A percentile compares a stretch with the other conserved stretches of the same genome.
phyloP scores from a whole-genome alignment of 768 basidiomycete species.

The Kondoa malvinella region DNA sequence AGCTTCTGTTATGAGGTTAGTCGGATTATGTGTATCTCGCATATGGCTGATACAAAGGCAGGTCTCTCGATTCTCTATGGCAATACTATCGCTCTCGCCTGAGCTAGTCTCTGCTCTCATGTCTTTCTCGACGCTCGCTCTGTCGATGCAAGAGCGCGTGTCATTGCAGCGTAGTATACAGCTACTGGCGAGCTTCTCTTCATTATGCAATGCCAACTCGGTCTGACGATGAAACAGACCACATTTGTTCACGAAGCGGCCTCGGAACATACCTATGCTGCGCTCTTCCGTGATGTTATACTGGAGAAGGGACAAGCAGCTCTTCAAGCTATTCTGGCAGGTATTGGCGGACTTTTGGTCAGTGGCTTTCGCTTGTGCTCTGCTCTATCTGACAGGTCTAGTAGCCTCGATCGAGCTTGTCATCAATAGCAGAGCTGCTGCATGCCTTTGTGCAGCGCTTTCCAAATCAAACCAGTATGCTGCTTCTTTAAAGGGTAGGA shows the following conservation, averaged over 20 bases:
- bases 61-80: slow-evolving; percentile 24
- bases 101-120: slow-evolving; percentile 30
- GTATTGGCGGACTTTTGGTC: slow-evolving; percentile 5
- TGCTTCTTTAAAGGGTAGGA: slow-evolving; percentile 22
- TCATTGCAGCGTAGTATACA: slow-evolving; percentile 24
- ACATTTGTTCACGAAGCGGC: slow-evolving; percentile 26
- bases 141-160: slow-evolving; percentile 33
- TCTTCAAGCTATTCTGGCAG: slow-evolving; percentile 1
- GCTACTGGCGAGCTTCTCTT: background rate
- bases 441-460: slow-evolving; percentile 31
- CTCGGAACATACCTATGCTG: slow-evolving; percentile 23
- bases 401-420: slow-evolving; percentile 33
- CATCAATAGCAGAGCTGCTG: slow-evolving; percentile 34
- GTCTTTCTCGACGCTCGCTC: slow-evolving; percentile 29
- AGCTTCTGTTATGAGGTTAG: slow-evolving; percentile 31
- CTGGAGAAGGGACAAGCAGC: slow-evolving; percentile 30
- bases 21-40: background rate
- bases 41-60: background rate
- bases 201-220: background rate
- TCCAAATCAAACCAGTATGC: slow-evolving; percentile 28
- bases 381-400: background rate
- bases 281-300: slow-evolving; percentile 30
- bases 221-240: slow-evolving; percentile 24
- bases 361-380: background rate
- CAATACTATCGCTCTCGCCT: slow-evolving; percentile 28